Base-by-base conservation (phyloP, 2,329 filamentous ascomycete species). In the Emericellopsis atlantica region DNA sequence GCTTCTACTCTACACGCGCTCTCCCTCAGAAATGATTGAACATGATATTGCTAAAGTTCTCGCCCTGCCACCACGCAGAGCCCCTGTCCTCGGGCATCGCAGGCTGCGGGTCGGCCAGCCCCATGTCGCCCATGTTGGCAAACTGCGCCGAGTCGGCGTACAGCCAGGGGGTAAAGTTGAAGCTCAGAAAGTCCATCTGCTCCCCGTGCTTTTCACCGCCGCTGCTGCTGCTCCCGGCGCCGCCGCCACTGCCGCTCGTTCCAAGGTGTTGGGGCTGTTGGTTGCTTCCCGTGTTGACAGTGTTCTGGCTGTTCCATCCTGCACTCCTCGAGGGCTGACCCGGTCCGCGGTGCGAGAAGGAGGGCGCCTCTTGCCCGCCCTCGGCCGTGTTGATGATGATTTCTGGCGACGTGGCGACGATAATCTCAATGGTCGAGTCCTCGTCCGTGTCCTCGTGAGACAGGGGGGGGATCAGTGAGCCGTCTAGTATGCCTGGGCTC, bases 331-430 rank as follows among this genome's bases (percentile, higher is more conserved):
- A 45, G 2, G 54, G 46, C 0, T 50, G 45, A 2, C 50, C 31
- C 0, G 54, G 48, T 4, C 49, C 49, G 40, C 58, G 63, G 52
- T 51, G 62, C 0, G 60, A 60, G 14, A 57, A 33, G 24, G 66
- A 63, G 1, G 68, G 68, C 1, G 63, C 67, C 9, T 67, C 66
- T 40, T 69, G 67, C 0, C 69, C 69, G 9, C 69, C 69, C 43
- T 72, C 67, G 3, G 67, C 61, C 0, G 67, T 71, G 45, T 72
- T 69, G 36, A 72, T 65, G 2, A 58, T 66, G 41, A 72, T 64
- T 36, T 72, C 68, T 0, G 69, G 69, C 0, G 69, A 70, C 5
- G 65, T 69, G 1, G 69, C 66, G 7, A 70, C 67, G 5, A 70
- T 65, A 24, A 72, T 69, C 45, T 72, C 69, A 0, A 72, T 54